Evolutionary conservation across 768 basidiomycete species (phyloP), one percentile per base, ranked within the genome.

Genomic region (Phallus indusiatus): DNA sequence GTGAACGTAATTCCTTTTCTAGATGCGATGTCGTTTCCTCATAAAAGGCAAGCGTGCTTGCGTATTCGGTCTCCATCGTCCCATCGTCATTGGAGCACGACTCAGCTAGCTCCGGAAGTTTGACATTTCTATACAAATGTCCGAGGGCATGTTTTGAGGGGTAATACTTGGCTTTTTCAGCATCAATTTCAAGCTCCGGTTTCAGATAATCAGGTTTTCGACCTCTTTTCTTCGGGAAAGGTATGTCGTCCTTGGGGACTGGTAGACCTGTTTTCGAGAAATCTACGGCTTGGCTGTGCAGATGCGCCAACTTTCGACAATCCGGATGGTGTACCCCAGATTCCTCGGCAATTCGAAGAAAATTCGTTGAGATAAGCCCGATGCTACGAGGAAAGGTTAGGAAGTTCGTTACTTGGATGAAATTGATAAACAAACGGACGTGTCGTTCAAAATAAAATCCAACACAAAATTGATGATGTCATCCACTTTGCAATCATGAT

Each of bases 381-480:
- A 88, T 71, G 22, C 80, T 75, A 81, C 82, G 75, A 75, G 16
- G 76, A 63, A 9, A 75, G 67, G 61, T 79, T 48, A 54, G 54
- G 24, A 54, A 37, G 60, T 35, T 20, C 22, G 18, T 9, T 60
- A 34, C 53, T 12, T 52, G 20, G 36, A 18, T 21, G 22, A 2
- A n/a, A 28, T 7, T 47, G 42, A 22, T 60, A 35, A 51, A 46
- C 3, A 33, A 47, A 33, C 35, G 72, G 78, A 60, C 62, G 83
- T 81, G 63, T 88, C 84, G 47, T 78, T 83, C 65, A 74, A 80
- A 59, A 88, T 83, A 60, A 82, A 88, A 58, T 88, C 83, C 55
- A 82, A 76, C 1, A 89, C 77, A 64, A 88, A 89, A 53, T 86
- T 79, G 0, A 81, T 82, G 10, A 89, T 79, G 66, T 88, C 85